phyloP scores from a whole-genome alignment of 345 rosid species.

The Brassica carinata region DNA sequence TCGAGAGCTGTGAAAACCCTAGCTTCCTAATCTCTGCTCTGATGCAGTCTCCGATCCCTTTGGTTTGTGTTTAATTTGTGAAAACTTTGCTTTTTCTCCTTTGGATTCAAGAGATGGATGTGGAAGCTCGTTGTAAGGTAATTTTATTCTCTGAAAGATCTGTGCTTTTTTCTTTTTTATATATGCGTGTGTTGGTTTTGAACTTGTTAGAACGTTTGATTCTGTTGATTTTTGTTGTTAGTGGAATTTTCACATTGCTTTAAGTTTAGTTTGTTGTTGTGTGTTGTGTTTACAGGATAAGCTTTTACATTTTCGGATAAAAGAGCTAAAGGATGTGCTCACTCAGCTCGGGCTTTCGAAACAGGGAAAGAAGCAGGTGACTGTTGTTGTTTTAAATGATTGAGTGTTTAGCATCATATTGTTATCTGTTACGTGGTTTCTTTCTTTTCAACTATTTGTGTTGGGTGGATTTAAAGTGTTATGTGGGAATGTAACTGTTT shows the following conservation, averaged over 20 bases:
- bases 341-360: constrained; percentile 85
- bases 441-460: no score
- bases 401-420: no score
- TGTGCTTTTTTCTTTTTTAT: not conserved
- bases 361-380: constrained; percentile 90
- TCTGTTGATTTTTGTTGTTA: not conserved
- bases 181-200: not conserved
- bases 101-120: constrained; percentile 60
- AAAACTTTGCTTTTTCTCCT: constrained; percentile 22
- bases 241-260: no score
- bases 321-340: constrained; percentile 95
- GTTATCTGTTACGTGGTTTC: no score
- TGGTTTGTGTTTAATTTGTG: constrained; percentile 28
- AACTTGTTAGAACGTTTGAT: not conserved
- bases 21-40: not conserved
- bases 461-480: no score
- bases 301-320: constrained; percentile 79
- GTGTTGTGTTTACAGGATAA: constrained; percentile 58
- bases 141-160: not conserved
- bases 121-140: constrained; percentile 82
- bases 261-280: not conserved
- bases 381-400: no score
- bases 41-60: constrained; percentile 19
- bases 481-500: not conserved
- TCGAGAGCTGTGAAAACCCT: constrained; percentile 37